Evolutionary conservation across 371 early-diverging fungal species (phyloP).

Genomic region (Mortierella sp.): DNA sequence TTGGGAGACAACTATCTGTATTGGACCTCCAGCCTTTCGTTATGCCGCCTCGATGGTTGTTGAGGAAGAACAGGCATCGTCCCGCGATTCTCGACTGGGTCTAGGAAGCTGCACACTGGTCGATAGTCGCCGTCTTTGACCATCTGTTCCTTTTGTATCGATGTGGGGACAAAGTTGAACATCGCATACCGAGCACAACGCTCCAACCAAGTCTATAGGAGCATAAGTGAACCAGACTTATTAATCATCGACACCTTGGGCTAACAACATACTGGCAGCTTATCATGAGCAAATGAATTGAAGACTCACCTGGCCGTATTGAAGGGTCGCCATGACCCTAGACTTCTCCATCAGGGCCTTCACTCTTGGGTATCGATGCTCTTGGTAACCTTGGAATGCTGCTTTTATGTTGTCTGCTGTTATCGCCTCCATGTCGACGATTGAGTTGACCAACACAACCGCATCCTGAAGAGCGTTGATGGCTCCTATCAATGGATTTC

Average conservation of each 20-base stretch:
- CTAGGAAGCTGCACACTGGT: constrained; percentile 14
- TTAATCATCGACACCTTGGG: too few relatives aligned
- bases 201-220: constrained; percentile 11
- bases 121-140: constrained; percentile 12
- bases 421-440: constrained; percentile 12
- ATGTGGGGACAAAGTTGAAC: constrained; percentile 14
- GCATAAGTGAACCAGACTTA: not conserved
- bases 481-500: constrained; percentile 11
- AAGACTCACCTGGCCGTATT: not conserved
- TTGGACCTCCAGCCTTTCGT: not conserved
- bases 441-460: constrained; percentile 18
- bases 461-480: constrained; percentile 37
- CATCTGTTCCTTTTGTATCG: constrained; percentile 4
- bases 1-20: too few relatives aligned
- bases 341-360: constrained; percentile 1
- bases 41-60: constrained; percentile 1
- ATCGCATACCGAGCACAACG: constrained; percentile 8
- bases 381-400: constrained; percentile 11
- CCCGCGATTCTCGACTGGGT: constrained; percentile 14
- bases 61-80: constrained; percentile 15
- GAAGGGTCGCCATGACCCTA: not conserved
- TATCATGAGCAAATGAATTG: not conserved
- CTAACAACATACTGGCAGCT: too few relatives aligned
- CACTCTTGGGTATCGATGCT: constrained; percentile 5
- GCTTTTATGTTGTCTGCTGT: constrained; percentile 10